These are phyloP conservation scores for Yamadazyma scolyti DNA, from an alignment of 805 yeast species.

Conservation along the genomic window DNA sequence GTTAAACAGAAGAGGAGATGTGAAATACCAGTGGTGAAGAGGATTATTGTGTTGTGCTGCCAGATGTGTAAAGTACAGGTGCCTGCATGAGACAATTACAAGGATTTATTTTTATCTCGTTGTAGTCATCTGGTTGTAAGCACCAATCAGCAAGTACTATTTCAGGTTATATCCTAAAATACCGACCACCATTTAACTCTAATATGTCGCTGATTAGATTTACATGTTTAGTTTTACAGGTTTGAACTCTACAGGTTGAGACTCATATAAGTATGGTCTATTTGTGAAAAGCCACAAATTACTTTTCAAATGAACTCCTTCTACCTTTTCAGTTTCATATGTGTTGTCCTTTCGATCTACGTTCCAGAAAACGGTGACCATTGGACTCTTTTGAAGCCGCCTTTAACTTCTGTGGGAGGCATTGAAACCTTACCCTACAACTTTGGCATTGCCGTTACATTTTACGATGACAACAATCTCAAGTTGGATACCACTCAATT, in stretches of 20 bases:
- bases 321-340: background rate
- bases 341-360: slow-evolving; percentile 8
- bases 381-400: slow-evolving; percentile 34
- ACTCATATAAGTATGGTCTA: no score
- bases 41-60: no score
- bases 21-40: no score
- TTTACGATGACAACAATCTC: slow-evolving; percentile 13
- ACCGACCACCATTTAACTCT: background rate
- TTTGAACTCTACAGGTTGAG: no score
- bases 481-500: slow-evolving; percentile 14
- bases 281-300: no score
- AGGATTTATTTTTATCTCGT: no score
- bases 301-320: background rate
- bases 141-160: no score
- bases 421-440: slow-evolving; percentile 25
- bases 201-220: background rate
- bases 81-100: no score
- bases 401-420: slow-evolving; percentile 17
- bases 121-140: no score
- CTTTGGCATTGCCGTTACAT: slow-evolving; percentile 33
- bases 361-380: slow-evolving; percentile 31
- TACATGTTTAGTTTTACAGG: no score
- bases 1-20: no score
- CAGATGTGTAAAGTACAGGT: no score
- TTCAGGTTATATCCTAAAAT: background rate